Base-by-base conservation (phyloP, 768 basidiomycete species). In the Suillus decipiens region DNA sequence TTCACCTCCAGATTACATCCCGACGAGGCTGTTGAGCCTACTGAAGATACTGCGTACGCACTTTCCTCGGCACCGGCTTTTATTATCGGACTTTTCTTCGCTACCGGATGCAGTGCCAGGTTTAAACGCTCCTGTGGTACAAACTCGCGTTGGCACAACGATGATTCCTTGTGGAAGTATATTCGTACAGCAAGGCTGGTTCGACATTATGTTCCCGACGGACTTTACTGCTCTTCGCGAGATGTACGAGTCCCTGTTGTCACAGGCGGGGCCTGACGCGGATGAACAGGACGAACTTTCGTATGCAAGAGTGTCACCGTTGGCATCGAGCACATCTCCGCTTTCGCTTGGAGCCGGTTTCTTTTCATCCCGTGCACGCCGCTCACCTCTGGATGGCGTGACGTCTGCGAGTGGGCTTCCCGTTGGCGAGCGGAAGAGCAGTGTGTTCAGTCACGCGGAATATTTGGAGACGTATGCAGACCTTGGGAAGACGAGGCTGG, bases 121-220 rank as follows among this genome's bases (percentile, higher is more conserved):
- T 31, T 66, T 68, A 48, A 86, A 83, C 68, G 92, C 91, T 5
- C 97, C 97, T 12, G 97, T 99, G 28, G 97, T 99, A 28, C 97
- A 99, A 78, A 98, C 97, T 31, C 86, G 94, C 59, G 89, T 91
- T 72, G 87, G 85, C 51, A 90, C 90, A 64, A 84, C 84, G 54
- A 95, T 92, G 70, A 89, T 99, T 2, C 92, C 97, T 5, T 95
- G 93, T 70, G 82, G 88, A 66, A 98, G 93, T 15, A 83, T 97
- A 62, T 86, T 96, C 69, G 97, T 99, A 63, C 89, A 88, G 69
- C 96, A 92, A 71, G 97, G 97, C 9, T 96, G 89, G 78, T 99
- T 99, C 75, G 97, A 99, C 75, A 99, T 99, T 64, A 93, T 99
- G 80, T 99, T 99, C 79, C 97, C 97, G 11, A 99, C 96, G 14